Conservation (phyloP, 1,284 basidiomycete genomes). For the Fereydounia khargensis region DNA sequence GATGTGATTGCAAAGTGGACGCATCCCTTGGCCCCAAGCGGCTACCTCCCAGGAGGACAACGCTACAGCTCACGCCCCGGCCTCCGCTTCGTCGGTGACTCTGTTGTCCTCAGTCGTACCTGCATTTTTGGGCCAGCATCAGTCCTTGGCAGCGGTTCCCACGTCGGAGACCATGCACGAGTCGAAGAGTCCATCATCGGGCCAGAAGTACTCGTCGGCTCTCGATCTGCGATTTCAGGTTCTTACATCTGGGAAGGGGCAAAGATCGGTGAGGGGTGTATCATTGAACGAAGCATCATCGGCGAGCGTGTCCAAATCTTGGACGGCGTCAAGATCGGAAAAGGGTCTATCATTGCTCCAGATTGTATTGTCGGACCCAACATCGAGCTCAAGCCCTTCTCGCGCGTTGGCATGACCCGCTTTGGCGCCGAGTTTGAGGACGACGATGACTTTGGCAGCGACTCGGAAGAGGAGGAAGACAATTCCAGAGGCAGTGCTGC, state of each 20-base stretch:
- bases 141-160: conserved; percentile 29
- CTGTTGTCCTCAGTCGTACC: conserved; percentile 27
- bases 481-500: conserved; percentile 24
- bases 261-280: conserved; percentile 68
- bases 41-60: conserved; percentile 75
- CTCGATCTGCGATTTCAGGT: conserved; percentile 18
- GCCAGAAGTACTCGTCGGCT: conserved; percentile 68
- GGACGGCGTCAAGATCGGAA: conserved; percentile 66
- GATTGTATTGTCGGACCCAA: conserved; percentile 53
- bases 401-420: conserved; percentile 66
- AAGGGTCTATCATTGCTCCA: conserved; percentile 55
- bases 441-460: conserved; percentile 29
- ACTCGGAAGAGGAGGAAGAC: conserved; percentile 27
- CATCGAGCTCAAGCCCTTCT: conserved; percentile 70
- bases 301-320: conserved; percentile 73
- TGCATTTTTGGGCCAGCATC: conserved; percentile 31
- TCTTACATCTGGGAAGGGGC: conserved; percentile 45
- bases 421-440: conserved; percentile 28
- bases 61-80: conserved; percentile 25
- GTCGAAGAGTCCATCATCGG: conserved; percentile 75
- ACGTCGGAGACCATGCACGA: conserved; percentile 64
- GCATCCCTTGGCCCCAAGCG: conserved; percentile 89
- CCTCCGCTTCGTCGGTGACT: conserved; percentile 36
- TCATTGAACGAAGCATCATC: conserved; percentile 66
- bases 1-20: conserved; percentile 90